Percentiles rank a stretch among this genome's conserved stretches.
phyloP scores from a whole-genome alignment of 83 land plant genomes.

The Picea abies region DNA sequence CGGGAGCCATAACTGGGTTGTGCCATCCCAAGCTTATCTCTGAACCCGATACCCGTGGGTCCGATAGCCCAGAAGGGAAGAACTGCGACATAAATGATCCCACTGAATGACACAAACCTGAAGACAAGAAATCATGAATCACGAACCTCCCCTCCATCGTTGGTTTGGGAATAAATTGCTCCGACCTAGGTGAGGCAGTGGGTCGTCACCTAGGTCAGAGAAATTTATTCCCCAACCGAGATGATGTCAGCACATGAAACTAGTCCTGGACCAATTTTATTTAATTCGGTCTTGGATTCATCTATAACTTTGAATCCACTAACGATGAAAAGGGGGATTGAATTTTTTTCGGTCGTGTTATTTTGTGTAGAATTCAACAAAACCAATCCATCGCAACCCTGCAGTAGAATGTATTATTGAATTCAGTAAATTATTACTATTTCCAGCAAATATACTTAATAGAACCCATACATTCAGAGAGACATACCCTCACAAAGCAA shows the following conservation, averaged over 20 bases:
- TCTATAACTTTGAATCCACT: constrained; percentile 61
- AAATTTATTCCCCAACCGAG: constrained; percentile 26
- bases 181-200: too few species aligned
- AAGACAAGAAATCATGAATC: too few species aligned
- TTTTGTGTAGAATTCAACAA: constrained; percentile 40
- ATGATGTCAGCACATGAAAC: constrained; percentile 72
- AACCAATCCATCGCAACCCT: constrained; percentile 75
- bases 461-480: not conserved
- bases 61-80: too few species aligned
- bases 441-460: not conserved
- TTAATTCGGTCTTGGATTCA: constrained; percentile 47
- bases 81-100: too few species aligned
- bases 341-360: constrained; percentile 53
- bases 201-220: too few species aligned
- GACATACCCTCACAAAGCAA: constrained; percentile 47
- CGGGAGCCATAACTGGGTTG: too few species aligned
- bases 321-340: constrained; percentile 34
- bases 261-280: constrained; percentile 41
- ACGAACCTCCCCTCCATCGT: too few species aligned
- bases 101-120: too few species aligned
- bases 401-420: not conserved
- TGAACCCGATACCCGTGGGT: too few species aligned
- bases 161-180: too few species aligned
- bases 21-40: too few species aligned
- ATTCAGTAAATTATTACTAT: not conserved